Evolutionary conservation across 1,284 basidiomycete species (phyloP).

Genomic region (Pseudozyma sp.): DNA sequence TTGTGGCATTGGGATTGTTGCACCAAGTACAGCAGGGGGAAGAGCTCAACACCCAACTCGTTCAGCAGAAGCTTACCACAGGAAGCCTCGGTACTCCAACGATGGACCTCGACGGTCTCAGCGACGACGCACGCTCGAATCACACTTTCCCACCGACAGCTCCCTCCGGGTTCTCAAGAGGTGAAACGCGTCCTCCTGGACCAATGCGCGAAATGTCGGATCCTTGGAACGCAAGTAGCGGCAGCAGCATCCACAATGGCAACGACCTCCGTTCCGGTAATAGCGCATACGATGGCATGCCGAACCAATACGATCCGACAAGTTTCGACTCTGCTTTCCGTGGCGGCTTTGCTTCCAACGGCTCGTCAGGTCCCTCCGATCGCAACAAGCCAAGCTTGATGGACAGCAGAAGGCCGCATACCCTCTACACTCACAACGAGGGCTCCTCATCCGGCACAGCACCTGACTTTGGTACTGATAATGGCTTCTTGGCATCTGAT

Average conservation of each 20-base stretch:
- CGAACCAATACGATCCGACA: conserved; percentile 18
- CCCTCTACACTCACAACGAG: conserved; percentile 23
- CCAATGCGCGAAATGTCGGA: conserved; percentile 49
- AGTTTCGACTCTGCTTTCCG: conserved; percentile 32
- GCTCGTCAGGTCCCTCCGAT: conserved; percentile 11
- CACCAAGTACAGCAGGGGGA: conserved; percentile 34
- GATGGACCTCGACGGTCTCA: conserved; percentile 12
- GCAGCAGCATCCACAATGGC: conserved; percentile 15
- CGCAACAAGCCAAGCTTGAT: neutral
- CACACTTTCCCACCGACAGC: conserved; percentile 47
- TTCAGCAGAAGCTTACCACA: conserved; percentile 12
- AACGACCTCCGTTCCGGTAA: conserved; percentile 2
- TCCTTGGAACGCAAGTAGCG: conserved; percentile 37
- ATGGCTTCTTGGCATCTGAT: conserved; percentile 1
- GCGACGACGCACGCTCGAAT: neutral
- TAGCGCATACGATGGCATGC: conserved; percentile 25
- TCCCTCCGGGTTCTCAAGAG: conserved; percentile 5
- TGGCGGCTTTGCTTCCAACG: conserved; percentile 34
- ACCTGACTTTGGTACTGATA: neutral
- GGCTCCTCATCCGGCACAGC: conserved; percentile 2
- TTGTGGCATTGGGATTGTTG: conserved; percentile 28
- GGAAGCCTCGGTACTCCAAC: conserved; percentile 19
- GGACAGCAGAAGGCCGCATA: conserved; percentile 7
- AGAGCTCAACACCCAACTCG: conserved; percentile 14
- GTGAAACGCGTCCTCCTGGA: conserved; percentile 20